A percentile compares a stretch with the other conserved stretches of the same genome.
Evolutionary conservation across 2,329 filamentous ascomycete species (phyloP).

Genomic region (Calonectria montana): DNA sequence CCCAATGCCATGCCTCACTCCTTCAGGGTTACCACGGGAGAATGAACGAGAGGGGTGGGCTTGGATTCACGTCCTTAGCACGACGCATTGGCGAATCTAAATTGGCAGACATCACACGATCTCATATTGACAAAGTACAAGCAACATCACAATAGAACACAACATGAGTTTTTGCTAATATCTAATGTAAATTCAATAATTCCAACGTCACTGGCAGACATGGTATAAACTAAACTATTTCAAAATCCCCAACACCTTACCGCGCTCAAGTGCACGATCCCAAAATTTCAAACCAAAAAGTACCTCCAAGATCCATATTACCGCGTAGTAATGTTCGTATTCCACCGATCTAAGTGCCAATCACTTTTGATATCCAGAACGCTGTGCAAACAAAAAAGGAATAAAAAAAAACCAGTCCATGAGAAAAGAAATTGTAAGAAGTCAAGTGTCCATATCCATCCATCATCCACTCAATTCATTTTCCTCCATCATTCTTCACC

Average conservation of each 20-base stretch:
- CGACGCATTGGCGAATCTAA: background rate
- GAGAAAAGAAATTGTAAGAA: conserved; percentile 23
- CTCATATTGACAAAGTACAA: background rate
- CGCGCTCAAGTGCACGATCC: conserved; percentile 30
- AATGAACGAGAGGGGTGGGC: conserved; percentile 19
- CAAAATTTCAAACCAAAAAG: conserved; percentile 27
- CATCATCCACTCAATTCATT: conserved; percentile 21
- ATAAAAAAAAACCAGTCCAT: conserved; percentile 31
- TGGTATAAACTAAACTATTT: conserved; percentile 22
- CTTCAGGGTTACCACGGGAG: background rate
- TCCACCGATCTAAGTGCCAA: conserved; percentile 43
- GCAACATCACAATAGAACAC: no score
- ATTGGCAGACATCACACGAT: background rate
- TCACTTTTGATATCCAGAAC: conserved; percentile 44
- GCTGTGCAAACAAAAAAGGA: conserved; percentile 31
- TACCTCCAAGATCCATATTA: conserved; percentile 39
- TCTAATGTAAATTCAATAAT: conserved; percentile 20
- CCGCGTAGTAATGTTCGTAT: conserved; percentile 41
- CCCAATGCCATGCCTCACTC: conserved; percentile 13
- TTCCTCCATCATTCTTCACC: conserved; percentile 33
- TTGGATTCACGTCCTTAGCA: background rate
- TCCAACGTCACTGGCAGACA: conserved; percentile 9
- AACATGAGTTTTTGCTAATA: background rate
- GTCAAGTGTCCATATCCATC: conserved; percentile 27
- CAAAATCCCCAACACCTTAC: conserved; percentile 21